These are phyloP conservation scores for Carex kokanica DNA, from an alignment of 176 grass and related monocot species.

Conservation along the genomic window DNA sequence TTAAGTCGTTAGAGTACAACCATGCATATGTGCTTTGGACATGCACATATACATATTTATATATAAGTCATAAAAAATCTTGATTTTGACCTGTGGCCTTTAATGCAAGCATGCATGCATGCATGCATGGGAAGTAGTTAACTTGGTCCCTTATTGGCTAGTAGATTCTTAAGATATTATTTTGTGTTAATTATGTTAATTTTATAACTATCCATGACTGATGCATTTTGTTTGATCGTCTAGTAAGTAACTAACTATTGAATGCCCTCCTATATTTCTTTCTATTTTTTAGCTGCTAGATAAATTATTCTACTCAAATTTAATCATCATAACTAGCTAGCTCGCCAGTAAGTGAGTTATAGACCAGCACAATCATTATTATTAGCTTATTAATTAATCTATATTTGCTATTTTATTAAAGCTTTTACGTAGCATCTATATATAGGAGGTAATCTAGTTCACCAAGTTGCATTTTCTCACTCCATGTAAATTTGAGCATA, in stretches of 20 bases:
- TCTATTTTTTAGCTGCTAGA: not conserved
- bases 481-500: not conserved
- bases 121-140: conserved; percentile 19
- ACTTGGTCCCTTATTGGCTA: conserved; percentile 3
- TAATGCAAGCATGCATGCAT: conserved; percentile 16
- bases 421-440: not conserved
- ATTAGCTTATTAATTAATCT: not conserved
- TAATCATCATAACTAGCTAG: not conserved
- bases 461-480: not conserved
- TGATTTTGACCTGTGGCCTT: conserved; percentile 18
- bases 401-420: not conserved
- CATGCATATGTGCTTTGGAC: conserved; percentile 9
- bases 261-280: conserved; percentile 5
- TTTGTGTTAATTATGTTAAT: conserved; percentile 1
- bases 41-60: conserved; percentile 7
- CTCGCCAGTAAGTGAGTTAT: not conserved
- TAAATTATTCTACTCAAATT: not conserved
- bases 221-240: conserved; percentile 7
- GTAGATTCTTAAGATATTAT: not conserved
- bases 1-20: not conserved
- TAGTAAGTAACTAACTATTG: conserved; percentile 7
- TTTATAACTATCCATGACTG: conserved; percentile 20
- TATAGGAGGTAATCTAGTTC: no score
- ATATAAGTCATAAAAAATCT: not conserved
- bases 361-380: not conserved